Percentiles rank a stretch among this genome's conserved stretches.
These are phyloP conservation scores for Leptoxyphium fumago DNA, from an alignment of 2,329 filamentous ascomycete genomes.

Conservation along the genomic window DNA sequence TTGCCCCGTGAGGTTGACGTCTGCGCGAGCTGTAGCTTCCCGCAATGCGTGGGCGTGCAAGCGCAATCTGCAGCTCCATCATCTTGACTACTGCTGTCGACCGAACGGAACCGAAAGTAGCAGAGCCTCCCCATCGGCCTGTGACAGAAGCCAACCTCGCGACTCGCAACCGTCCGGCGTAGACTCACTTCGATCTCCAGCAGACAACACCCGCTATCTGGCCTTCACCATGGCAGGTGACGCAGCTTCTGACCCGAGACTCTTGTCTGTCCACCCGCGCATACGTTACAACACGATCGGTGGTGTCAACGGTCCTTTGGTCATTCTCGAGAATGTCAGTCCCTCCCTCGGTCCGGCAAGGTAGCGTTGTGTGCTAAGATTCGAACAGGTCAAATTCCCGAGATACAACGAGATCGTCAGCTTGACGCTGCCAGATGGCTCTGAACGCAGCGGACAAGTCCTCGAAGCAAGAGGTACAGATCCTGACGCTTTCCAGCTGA, in stretches of 20 bases:
- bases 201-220: neutral
- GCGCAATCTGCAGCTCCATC: too few species aligned
- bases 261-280: slow-evolving; percentile 48
- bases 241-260: slow-evolving; percentile 29
- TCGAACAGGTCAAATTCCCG: slow-evolving; percentile 78
- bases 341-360: neutral
- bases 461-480: slow-evolving; percentile 82
- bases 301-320: slow-evolving; percentile 93
- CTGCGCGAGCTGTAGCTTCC: too few species aligned
- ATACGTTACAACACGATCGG: slow-evolving; percentile 97
- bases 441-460: slow-evolving; percentile 85
- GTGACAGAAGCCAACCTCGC: too few species aligned
- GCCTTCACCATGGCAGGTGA: slow-evolving; percentile 17
- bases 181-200: too few species aligned
- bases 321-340: slow-evolving; percentile 89
- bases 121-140: too few species aligned
- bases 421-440: slow-evolving; percentile 88
- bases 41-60: too few species aligned
- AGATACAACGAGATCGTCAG: slow-evolving; percentile 96
- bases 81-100: too few species aligned
- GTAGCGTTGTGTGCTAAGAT: slow-evolving; percentile 2
- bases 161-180: too few species aligned
- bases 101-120: too few species aligned
- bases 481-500: neutral
- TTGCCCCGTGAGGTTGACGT: too few species aligned